Percentiles rank a stretch among this genome's conserved stretches.
These are phyloP conservation scores for Pythium myriotylum DNA, from an alignment of 352 stramenopile species.

Conservation along the genomic window DNA sequence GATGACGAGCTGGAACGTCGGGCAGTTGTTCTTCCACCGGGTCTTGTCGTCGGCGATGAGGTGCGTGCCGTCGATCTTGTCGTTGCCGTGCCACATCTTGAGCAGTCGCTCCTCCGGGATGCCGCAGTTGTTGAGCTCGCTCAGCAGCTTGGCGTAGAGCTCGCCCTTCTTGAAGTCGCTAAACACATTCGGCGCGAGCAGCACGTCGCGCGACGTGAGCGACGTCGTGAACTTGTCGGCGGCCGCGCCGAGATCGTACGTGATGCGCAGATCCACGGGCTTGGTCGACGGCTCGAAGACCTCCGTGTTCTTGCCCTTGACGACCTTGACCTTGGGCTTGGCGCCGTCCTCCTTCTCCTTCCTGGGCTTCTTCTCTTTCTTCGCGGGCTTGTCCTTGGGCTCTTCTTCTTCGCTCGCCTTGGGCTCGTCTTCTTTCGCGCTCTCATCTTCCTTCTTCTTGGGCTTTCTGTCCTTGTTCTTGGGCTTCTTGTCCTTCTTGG, in stretches of 20 bases:
- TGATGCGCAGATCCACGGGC: slow-evolving; percentile 72
- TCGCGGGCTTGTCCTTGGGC: slow-evolving; percentile 28
- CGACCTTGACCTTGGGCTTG: slow-evolving; percentile 40
- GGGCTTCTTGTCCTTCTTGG: slow-evolving; percentile 23
- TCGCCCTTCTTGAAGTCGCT: slow-evolving; percentile 74
- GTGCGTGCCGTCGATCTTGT: slow-evolving; percentile 93
- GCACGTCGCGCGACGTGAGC: slow-evolving; percentile 61
- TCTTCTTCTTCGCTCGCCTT: slow-evolving; percentile 20
- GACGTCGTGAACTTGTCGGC: slow-evolving; percentile 61
- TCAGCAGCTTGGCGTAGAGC: slow-evolving; percentile 67
- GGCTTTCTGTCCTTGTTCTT: slow-evolving; percentile 23
- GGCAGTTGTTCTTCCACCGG: slow-evolving; percentile 71
- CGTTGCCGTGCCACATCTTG: slow-evolving; percentile 85
- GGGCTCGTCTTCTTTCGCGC: slow-evolving; percentile 13
- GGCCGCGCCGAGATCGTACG: slow-evolving; percentile 60
- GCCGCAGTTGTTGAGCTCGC: slow-evolving; percentile 66
- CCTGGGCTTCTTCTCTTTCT: slow-evolving; percentile 21
- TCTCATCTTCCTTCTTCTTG: slow-evolving; percentile 4
- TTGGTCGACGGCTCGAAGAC: slow-evolving; percentile 69
- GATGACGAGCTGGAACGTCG: slow-evolving; percentile 84
- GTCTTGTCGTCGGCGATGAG: slow-evolving; percentile 92
- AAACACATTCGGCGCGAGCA: slow-evolving; percentile 76
- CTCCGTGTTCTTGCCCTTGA: slow-evolving; percentile 80
- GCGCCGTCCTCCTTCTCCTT: slow-evolving; percentile 23
- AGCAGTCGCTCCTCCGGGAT: slow-evolving; percentile 67